Evolutionary conservation across 192 early-diverging fungal species (phyloP).

Genomic region (Coemansia sp.): DNA sequence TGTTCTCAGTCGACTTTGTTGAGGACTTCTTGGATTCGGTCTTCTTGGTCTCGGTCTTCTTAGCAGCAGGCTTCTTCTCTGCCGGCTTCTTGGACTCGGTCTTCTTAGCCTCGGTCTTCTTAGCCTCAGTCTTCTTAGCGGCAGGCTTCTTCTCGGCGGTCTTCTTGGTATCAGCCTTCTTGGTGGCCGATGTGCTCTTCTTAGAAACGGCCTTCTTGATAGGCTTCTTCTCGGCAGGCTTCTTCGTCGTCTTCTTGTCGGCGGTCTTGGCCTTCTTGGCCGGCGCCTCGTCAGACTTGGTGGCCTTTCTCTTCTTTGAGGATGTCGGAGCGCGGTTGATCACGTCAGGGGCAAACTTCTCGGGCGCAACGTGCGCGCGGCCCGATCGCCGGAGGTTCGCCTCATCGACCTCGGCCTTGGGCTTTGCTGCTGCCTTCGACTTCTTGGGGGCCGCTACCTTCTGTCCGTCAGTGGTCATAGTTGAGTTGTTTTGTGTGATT

Average conservation of each 20-base stretch:
- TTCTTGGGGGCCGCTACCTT: constrained; percentile 29
- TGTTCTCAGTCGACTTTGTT: constrained; percentile 25
- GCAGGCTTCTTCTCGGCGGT: constrained; percentile 24
- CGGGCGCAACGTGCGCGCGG: constrained; percentile 38
- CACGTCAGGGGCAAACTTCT: constrained; percentile 44
- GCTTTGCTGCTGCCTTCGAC: constrained; percentile 33
- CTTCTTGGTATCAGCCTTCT: constrained; percentile 14
- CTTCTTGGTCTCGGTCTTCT: constrained; percentile 7
- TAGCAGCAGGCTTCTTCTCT: constrained; percentile 21
- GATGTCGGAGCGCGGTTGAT: constrained; percentile 18
- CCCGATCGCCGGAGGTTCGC: constrained; percentile 43
- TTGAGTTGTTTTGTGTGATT: constrained; percentile 6
- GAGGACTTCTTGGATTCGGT: constrained; percentile 17
- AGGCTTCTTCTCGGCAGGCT: constrained; percentile 12
- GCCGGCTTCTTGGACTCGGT: constrained; percentile 5
- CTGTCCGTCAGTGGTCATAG: constrained; percentile 8
- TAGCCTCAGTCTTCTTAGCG: constrained; percentile 18
- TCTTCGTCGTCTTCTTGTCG: constrained; percentile 17
- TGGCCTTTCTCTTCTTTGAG: constrained; percentile 41
- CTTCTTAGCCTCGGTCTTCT: constrained; percentile 13
- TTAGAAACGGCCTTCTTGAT: constrained; percentile 24
- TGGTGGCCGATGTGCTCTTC: constrained; percentile 14
- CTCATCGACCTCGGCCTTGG: constrained; percentile 27
- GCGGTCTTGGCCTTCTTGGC: constrained; percentile 30
- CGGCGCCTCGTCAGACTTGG: constrained; percentile 20